Conservation (phyloP, 2,329 filamentous ascomycete species). For the Camptophora hylomeconis region DNA sequence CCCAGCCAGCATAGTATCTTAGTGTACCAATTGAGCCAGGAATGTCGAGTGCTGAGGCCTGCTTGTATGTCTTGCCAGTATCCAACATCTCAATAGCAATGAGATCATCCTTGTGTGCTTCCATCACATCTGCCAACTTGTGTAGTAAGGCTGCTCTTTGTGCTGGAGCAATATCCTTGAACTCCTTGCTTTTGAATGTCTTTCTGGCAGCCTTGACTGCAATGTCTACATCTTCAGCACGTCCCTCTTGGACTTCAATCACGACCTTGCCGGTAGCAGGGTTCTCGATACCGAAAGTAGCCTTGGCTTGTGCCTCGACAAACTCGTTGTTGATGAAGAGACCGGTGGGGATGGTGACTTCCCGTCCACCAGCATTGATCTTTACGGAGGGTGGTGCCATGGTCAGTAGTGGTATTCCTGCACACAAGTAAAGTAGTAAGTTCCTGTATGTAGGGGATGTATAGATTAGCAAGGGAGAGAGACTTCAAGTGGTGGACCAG, state of each 20-base stretch:
- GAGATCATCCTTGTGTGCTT: conserved; percentile 16
- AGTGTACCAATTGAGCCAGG: conserved; percentile 54
- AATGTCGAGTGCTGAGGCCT: conserved; percentile 53
- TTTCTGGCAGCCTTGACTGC: conserved; percentile 24
- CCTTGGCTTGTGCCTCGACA: conserved; percentile 22
- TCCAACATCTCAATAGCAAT: conserved; percentile 19
- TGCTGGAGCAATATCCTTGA: conserved; percentile 16
- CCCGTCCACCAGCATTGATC: neutral
- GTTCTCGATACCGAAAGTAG: conserved; percentile 24
- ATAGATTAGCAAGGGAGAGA: too few species aligned
- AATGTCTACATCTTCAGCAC: conserved; percentile 22
- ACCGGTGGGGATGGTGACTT: conserved; percentile 4
- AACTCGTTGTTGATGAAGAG: conserved; percentile 34
- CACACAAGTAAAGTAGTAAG: too few species aligned
- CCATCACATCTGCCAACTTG: conserved; percentile 33
- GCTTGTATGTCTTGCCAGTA: conserved; percentile 30
- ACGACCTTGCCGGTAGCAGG: conserved; percentile 20
- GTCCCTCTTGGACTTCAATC: conserved; percentile 20
- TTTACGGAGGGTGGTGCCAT: neutral
- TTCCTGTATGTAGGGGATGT: too few species aligned
- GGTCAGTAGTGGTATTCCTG: too few species aligned
- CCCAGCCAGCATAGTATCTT: conserved; percentile 81
- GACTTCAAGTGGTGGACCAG: too few species aligned
- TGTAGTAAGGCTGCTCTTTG: conserved; percentile 15
- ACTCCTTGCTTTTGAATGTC: conserved; percentile 18